phyloP scores from a whole-genome alignment of 2,329 filamentous ascomycete genomes.

The Ceratocystis cubensis region DNA sequence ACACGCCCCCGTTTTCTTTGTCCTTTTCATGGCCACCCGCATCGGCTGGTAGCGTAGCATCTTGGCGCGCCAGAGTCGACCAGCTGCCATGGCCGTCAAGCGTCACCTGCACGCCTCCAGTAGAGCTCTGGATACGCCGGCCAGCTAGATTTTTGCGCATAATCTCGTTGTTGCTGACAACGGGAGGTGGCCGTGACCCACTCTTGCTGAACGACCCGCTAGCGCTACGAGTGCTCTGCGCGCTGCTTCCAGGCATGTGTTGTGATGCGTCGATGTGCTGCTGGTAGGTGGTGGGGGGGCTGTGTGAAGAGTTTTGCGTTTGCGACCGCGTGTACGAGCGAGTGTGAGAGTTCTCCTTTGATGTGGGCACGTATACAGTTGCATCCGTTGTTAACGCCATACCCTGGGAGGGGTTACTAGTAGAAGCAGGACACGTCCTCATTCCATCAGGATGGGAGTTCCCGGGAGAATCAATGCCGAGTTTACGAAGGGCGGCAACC shows the following conservation, averaged over 20 bases:
- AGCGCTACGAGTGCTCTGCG: constrained; percentile 21
- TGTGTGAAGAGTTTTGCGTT: background rate
- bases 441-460: background rate
- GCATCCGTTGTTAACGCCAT: constrained; percentile 41
- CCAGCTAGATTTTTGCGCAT: constrained; percentile 18
- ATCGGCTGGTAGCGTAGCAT: constrained; percentile 59
- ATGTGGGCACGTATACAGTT: constrained; percentile 32
- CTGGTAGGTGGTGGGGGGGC: constrained; percentile 3
- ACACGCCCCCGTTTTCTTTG: constrained; percentile 62
- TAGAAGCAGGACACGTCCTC: background rate
- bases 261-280: constrained; percentile 13
- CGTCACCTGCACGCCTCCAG: constrained; percentile 80
- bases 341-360: constrained; percentile 22
- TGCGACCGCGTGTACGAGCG: constrained; percentile 14
- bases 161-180: constrained; percentile 10
- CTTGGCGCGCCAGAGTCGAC: constrained; percentile 80
- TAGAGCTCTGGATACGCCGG: constrained; percentile 60
- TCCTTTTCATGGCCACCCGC: constrained; percentile 42
- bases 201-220: constrained; percentile 1
- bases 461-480: constrained; percentile 15
- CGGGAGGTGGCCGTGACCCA: background rate
- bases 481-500: constrained; percentile 44
- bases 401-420: background rate
- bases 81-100: constrained; percentile 81
- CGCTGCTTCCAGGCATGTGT: constrained; percentile 11